Evolutionary conservation across 2,329 filamentous ascomycete genomes (phyloP).

Genomic region (Colletotrichum scovillei): DNA sequence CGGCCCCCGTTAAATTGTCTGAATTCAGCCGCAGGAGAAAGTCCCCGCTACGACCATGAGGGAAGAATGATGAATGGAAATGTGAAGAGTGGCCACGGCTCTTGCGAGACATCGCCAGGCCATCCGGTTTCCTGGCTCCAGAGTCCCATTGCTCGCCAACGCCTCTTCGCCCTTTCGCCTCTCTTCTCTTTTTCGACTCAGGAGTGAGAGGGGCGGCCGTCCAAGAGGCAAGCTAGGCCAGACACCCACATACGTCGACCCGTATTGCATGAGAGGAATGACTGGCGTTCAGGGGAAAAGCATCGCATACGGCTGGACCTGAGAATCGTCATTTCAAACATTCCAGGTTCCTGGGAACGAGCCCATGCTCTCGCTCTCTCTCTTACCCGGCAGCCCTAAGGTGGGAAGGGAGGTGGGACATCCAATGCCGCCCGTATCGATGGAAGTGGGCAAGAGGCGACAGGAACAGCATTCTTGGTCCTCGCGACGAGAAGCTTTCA

Average conservation of each 20-base stretch:
- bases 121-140: background rate
- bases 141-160: background rate
- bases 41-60: background rate
- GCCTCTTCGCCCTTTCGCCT: background rate
- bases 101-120: background rate
- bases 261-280: slow-evolving; percentile 11
- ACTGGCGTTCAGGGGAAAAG: slow-evolving; percentile 19
- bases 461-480: background rate
- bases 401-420: background rate
- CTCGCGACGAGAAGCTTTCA: slow-evolving; percentile 16
- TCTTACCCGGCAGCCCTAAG: background rate
- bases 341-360: slow-evolving; percentile 13
- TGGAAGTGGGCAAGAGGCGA: background rate
- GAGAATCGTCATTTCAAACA: slow-evolving; percentile 22
- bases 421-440: background rate
- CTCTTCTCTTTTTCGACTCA: background rate
- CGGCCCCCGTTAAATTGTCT: background rate
- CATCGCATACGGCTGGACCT: slow-evolving; percentile 15
- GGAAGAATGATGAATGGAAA: background rate
- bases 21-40: background rate
- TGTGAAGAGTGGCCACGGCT: background rate
- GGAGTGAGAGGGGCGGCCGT: background rate
- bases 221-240: slow-evolving; percentile 2
- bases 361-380: background rate
- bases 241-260: slow-evolving; percentile 1